Base-by-base conservation (phyloP, 306 rosid species). In the Sesbania bispinosa region DNA sequence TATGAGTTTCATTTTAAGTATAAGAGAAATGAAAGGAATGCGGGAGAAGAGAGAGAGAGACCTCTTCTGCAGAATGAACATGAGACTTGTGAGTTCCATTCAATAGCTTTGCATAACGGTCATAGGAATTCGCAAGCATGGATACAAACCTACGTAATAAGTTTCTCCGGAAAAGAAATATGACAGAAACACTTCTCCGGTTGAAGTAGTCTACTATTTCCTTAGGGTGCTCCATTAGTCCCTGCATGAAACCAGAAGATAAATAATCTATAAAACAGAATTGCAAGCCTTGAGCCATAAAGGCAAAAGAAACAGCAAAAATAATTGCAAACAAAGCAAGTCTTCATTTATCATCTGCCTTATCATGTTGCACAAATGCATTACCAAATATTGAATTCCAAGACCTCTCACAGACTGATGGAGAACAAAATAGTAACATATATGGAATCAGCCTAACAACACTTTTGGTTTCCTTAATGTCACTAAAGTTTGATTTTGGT, bases 11-110 rank as follows among this genome's bases (percentile, higher is more conserved):
- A 36, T 33, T 60, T 57, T 32, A 53, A 46, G 42, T n/a, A 46
- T 29, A 52, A 16, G 46, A 26, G 58, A 39, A 35, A 27, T 36
- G 5, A 38, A 35, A 27, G 33, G 57, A 42, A 53, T 65, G 69
- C 18, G 57, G 52, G 47, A 63, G 50, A 72, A 67, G 26, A 77
- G 54, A 54, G 27, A 83, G 6, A 27, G 52, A 70, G 3, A 88
- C 96, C 96, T 93, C 98, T 85, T 88, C 83, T 35, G 60, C 65
- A 5, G 97, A 82, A 87, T 90, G 98, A 29, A 93, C 98, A 73
- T 90, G 98, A 33, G 98, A 78, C 75, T 93, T 93, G 48, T 93
- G 98, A 81, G 96, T 85, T 77, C 98, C 98, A 36, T 89, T 90
- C 84, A 93, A 85, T 67, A 79, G 78, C 84, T 90, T 93, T 33